These are phyloP conservation scores for Oryza meyeriana DNA, from an alignment of 176 grass and related monocot species.

Conservation along the genomic window DNA sequence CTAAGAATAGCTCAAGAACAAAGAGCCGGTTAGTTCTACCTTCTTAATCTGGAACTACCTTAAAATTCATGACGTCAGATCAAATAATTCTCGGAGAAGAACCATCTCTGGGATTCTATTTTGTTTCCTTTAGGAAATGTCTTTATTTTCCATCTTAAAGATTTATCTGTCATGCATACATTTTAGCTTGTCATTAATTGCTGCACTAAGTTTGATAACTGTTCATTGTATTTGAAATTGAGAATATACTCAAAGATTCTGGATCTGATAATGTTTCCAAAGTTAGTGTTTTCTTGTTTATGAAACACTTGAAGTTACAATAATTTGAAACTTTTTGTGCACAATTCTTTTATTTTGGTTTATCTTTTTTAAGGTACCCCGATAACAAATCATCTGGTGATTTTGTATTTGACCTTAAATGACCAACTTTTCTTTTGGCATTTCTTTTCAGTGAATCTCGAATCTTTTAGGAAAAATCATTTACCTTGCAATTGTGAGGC, in stretches of 20 bases:
- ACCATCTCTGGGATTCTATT: not conserved
- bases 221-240: conserved; percentile 5
- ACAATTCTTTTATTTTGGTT: not conserved
- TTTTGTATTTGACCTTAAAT: not conserved
- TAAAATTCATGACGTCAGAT: conserved; percentile 18
- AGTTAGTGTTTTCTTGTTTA: not conserved
- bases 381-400: not conserved
- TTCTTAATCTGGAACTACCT: conserved; percentile 14
- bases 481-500: no score
- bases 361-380: conserved; percentile 3
- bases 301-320: not conserved
- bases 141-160: conserved; percentile 7
- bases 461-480: not conserved
- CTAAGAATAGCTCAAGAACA: conserved; percentile 38
- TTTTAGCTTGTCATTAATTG: not conserved
- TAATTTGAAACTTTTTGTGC: not conserved
- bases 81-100: not conserved
- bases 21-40: conserved; percentile 43
- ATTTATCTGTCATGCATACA: not conserved
- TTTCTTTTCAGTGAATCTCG: not conserved
- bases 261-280: not conserved
- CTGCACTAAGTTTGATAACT: not conserved
- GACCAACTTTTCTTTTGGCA: not conserved
- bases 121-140: not conserved
- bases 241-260: not conserved